Conservation (phyloP, 306 rosid species). For the Prinsepia uniflora region DNA sequence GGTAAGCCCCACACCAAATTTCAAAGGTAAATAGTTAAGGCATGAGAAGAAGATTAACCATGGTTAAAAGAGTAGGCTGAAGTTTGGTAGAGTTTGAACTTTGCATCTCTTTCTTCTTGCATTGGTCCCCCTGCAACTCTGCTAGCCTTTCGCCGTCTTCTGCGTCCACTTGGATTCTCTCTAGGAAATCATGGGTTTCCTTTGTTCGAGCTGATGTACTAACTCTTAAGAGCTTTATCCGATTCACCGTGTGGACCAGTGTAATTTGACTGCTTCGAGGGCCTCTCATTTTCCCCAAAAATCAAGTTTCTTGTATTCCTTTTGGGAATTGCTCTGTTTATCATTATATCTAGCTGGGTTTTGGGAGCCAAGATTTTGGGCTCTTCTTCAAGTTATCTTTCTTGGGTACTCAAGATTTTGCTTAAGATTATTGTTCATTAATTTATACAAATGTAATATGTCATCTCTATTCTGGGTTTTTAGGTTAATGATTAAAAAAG, state of each 20-base stretch:
- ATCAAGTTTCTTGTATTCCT: conserved; percentile 29
- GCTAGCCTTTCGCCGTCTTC: conserved; percentile 54
- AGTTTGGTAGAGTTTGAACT: neutral
- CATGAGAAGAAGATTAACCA: conserved; percentile 6
- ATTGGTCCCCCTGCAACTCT: conserved; percentile 36
- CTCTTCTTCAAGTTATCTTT: conserved; percentile 19
- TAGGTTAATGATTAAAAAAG: conserved; percentile 22
- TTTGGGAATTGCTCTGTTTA: conserved; percentile 9
- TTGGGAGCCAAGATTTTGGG: conserved; percentile 21
- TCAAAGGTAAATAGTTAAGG: neutral
- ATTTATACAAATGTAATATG: conserved; percentile 19
- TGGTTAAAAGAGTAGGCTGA: neutral
- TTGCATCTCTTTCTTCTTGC: conserved; percentile 20
- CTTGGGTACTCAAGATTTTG: conserved; percentile 14
- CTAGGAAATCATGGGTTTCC: conserved; percentile 30
- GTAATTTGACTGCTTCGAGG: conserved; percentile 32
- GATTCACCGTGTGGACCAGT: conserved; percentile 47
- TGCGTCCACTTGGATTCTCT: conserved; percentile 41
- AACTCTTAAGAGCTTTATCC: conserved; percentile 27
- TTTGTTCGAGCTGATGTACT: conserved; percentile 31
- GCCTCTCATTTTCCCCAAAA: conserved; percentile 32
- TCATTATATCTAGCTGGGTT: conserved; percentile 16
- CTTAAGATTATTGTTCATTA: conserved; percentile 23
- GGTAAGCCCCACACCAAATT: neutral
- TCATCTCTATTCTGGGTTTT: conserved; percentile 27